phyloP scores from a whole-genome alignment of 352 stramenopile species.

The Globisporangium yorkense region DNA sequence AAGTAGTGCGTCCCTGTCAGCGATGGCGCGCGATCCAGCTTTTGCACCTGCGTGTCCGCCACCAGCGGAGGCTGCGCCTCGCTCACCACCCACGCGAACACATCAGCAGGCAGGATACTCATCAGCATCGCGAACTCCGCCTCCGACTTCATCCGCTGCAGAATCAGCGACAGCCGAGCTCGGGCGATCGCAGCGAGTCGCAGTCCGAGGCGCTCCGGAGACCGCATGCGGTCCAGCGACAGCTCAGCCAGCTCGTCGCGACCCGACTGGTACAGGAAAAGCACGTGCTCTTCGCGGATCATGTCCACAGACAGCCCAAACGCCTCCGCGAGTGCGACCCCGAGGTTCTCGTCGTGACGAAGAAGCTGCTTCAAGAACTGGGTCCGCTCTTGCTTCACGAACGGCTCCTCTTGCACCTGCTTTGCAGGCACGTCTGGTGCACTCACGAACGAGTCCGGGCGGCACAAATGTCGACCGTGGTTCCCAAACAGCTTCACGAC shows the following conservation, averaged over 20 bases:
- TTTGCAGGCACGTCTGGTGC: not conserved
- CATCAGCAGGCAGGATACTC: constrained; percentile 73
- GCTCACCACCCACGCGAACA: constrained; percentile 69
- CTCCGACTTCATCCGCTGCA: constrained; percentile 72
- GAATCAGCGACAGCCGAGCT: constrained; percentile 61
- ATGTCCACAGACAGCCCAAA: constrained; percentile 66
- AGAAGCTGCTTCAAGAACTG: constrained; percentile 70
- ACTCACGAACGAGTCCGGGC: constrained; percentile 47
- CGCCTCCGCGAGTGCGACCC: constrained; percentile 62
- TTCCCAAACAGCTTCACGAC: constrained; percentile 58
- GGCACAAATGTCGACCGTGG: constrained; percentile 45
- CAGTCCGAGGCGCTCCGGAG: constrained; percentile 48
- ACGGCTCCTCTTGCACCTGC: constrained; percentile 16
- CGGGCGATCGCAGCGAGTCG: constrained; percentile 63
- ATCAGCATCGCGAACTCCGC: constrained; percentile 74
- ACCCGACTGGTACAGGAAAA: constrained; percentile 78
- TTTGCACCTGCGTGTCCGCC: constrained; percentile 53
- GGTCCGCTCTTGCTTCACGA: constrained; percentile 40
- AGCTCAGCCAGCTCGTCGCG: constrained; percentile 63
- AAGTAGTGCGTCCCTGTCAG: constrained; percentile 73
- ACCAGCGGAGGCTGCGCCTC: constrained; percentile 45
- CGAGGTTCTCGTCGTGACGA: constrained; percentile 52
- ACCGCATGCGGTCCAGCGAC: constrained; percentile 68
- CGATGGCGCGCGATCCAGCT: constrained; percentile 61
- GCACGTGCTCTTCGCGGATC: constrained; percentile 72